Evolutionary conservation across 140 eudicot species (phyloP), one percentile per base, ranked within the genome.

Genomic region (Ambrosia hybrid): DNA sequence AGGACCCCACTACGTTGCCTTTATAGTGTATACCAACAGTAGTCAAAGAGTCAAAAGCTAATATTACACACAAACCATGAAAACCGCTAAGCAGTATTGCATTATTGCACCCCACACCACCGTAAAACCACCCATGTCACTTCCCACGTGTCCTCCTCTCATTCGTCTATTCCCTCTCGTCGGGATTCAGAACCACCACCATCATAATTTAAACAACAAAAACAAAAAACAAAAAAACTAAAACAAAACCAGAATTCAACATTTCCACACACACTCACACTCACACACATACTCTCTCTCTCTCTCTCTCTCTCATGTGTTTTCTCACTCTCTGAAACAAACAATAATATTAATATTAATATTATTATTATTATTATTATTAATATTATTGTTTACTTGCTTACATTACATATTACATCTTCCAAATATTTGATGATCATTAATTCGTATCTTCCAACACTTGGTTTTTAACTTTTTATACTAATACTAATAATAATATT

Each of bases 41-140:
- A 74, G 86, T 85, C 91, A 80, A 86, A 80, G 76, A 70, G 91
- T 80, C 81, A 86, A 80, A 73, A 78, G 74, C 10, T 15, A 9
- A 68, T 15, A 67, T 10, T 62, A 75, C 79, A 78, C 70, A 73
- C 70, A 68, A 65, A 37, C 78, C 68, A 65, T 63, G 53, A 76
- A 81, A 81, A 73, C 89, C 84, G 86, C 74, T 38, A 51, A 17
- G 68, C n/a, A 68, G 83, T 67, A 79, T 79, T 72, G 72, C 75
- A 64, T 81, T 73, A 79, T 65, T 76, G 63, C 77, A 51, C 26
- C 26, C 78, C 84, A 83, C 79, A 67, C 79, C 86, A 78, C 75
- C 78, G 82, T 65, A 51, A 82, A 76, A 56, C 72, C 61, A 72
- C 59, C 79, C 79, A 48, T 8, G 56, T 51, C 51, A 6, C 13